A percentile compares a stretch with the other conserved stretches of the same genome.
Conservation (phyloP, 169 alveolate genomes). For the Babesia sp. region DNA sequence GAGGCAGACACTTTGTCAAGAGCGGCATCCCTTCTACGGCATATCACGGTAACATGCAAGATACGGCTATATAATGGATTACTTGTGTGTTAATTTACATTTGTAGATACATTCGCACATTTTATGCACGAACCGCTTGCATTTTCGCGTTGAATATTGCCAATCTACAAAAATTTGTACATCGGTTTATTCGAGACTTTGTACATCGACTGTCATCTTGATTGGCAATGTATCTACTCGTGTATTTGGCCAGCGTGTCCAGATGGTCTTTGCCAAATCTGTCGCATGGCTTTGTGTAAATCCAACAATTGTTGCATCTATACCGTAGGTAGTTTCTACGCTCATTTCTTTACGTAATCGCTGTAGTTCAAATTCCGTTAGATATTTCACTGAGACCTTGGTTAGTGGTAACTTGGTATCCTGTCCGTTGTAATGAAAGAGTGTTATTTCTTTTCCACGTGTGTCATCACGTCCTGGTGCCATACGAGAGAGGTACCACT, state of each 20-base stretch:
- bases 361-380: neutral
- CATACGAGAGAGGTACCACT: constrained; percentile 30
- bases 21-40: constrained; percentile 30
- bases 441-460: constrained; percentile 2
- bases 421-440: constrained; percentile 61
- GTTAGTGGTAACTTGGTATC: constrained; percentile 13
- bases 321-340: neutral
- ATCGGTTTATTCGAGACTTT: neutral
- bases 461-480: neutral
- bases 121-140: neutral
- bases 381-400: constrained; percentile 5
- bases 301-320: constrained; percentile 49
- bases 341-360: neutral
- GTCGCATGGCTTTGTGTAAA: neutral
- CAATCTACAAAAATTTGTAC: neutral
- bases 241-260: constrained; percentile 66
- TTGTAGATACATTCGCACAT: too few relatives aligned
- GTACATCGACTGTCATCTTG: neutral
- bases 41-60: constrained; percentile 11
- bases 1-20: constrained; percentile 38
- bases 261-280: constrained; percentile 33
- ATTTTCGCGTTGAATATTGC: neutral
- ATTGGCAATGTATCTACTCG: constrained; percentile 1
- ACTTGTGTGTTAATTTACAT: neutral
- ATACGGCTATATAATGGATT: neutral